A percentile compares a stretch with the other conserved stretches of the same genome.
Evolutionary conservation across 805 yeast genomes (phyloP).

Genomic region (Candida ulmi): DNA sequence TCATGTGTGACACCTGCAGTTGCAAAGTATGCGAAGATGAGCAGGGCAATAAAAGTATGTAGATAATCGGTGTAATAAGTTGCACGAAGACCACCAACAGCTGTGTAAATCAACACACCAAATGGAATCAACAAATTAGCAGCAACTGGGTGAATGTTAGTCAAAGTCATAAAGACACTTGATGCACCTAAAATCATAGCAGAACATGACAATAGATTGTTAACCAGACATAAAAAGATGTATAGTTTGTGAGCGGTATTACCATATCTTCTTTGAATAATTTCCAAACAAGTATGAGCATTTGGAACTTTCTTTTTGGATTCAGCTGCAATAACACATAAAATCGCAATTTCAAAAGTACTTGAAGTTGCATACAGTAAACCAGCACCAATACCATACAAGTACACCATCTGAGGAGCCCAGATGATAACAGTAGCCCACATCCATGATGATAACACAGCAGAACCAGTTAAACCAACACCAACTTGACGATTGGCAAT

Average conservation of each 20-base stretch:
- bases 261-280: slow-evolving; percentile 32
- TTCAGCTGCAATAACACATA: slow-evolving; percentile 33
- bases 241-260: slow-evolving; percentile 30
- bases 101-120: slow-evolving; percentile 43
- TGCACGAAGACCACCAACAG: slow-evolving; percentile 45
- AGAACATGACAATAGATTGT: slow-evolving; percentile 32
- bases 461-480: slow-evolving; percentile 37
- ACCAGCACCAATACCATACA: slow-evolving; percentile 37
- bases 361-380: slow-evolving; percentile 27
- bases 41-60: slow-evolving; percentile 40
- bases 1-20: slow-evolving; percentile 21
- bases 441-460: slow-evolving; percentile 42
- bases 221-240: slow-evolving; percentile 31
- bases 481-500: slow-evolving; percentile 36
- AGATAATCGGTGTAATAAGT: slow-evolving; percentile 49
- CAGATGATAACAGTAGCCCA: slow-evolving; percentile 38
- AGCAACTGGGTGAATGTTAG: slow-evolving; percentile 42
- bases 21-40: slow-evolving; percentile 32
- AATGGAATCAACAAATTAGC: slow-evolving; percentile 39
- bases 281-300: slow-evolving; percentile 36
- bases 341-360: slow-evolving; percentile 32
- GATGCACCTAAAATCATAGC: slow-evolving; percentile 40
- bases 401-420: slow-evolving; percentile 35
- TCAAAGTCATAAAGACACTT: slow-evolving; percentile 32
- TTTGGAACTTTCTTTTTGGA: slow-evolving; percentile 36